A percentile compares a stretch with the other conserved stretches of the same genome.
Evolutionary conservation across 805 yeast genomes (phyloP).

Genomic region (Ogataea henricii): DNA sequence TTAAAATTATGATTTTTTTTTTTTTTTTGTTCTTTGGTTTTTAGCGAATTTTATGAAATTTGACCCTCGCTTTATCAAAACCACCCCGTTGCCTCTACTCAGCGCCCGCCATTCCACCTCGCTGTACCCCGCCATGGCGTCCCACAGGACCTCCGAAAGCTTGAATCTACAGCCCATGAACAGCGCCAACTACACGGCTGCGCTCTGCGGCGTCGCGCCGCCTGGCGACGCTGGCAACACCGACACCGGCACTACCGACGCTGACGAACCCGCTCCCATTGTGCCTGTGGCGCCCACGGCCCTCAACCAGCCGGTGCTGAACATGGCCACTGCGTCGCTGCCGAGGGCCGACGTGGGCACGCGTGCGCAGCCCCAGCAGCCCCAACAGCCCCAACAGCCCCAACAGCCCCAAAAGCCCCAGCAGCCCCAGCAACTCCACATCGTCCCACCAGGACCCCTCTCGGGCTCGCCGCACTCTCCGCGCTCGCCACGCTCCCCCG

Average conservation of each 20-base stretch:
- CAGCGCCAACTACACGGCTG: constrained; percentile 35
- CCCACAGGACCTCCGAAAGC: constrained; percentile 26
- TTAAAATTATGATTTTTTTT: not conserved
- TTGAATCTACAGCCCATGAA: constrained; percentile 36
- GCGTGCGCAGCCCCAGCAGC: not conserved
- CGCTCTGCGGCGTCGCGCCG: constrained; percentile 28
- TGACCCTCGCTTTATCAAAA: not conserved
- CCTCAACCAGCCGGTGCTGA: constrained; percentile 18
- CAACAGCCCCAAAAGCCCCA: too few relatives aligned
- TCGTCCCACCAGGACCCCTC: not conserved
- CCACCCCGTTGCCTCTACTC: not conserved
- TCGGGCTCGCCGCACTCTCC: not conserved
- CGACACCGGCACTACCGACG: not conserved
- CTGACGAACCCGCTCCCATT: too few relatives aligned
- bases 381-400: not conserved
- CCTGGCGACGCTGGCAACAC: not conserved
- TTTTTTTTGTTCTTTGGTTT: not conserved
- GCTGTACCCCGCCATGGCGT: constrained; percentile 20
- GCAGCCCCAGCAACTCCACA: constrained; percentile 1
- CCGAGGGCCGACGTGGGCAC: constrained; percentile 2
- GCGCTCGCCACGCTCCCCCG: not conserved
- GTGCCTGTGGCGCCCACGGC: not conserved
- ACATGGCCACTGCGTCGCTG: constrained; percentile 17
- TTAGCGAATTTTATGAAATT: constrained; percentile 4
- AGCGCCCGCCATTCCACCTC: not conserved